Conservation (phyloP, 1,284 basidiomycete species). For the Lentinus polychrous region DNA sequence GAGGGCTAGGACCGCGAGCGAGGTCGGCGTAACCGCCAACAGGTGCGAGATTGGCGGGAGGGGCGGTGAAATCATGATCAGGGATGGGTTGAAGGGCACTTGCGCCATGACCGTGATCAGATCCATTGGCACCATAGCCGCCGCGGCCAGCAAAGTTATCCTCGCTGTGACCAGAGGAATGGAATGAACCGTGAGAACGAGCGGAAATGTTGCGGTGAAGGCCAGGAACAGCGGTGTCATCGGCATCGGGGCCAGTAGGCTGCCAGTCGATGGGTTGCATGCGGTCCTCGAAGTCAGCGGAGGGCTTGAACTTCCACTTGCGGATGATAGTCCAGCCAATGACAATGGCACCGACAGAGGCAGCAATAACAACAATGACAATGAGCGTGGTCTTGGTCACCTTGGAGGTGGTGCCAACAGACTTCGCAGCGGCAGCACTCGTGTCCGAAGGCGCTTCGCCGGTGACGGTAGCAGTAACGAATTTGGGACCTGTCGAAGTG, state of each 20-base stretch:
- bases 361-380: constrained; percentile 63
- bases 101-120: constrained; percentile 22
- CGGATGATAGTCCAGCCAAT: constrained; percentile 85
- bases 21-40: constrained; percentile 77
- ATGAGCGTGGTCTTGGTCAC: constrained; percentile 56
- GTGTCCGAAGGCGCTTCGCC: constrained; percentile 8
- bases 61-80: constrained; percentile 78
- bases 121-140: constrained; percentile 18
- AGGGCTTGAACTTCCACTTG: constrained; percentile 85
- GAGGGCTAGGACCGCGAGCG: constrained; percentile 56
- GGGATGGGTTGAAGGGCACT: constrained; percentile 39
- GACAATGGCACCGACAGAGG: constrained; percentile 57
- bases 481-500: constrained; percentile 11
- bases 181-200: constrained; percentile 57
- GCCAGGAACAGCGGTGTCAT: constrained; percentile 33
- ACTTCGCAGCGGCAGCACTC: constrained; percentile 10
- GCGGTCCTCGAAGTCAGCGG: constrained; percentile 73
- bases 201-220: constrained; percentile 49
- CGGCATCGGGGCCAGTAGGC: constrained; percentile 41
- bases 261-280: constrained; percentile 83
- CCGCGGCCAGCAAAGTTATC: constrained; percentile 26
- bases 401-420: constrained; percentile 16
- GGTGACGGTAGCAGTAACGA: constrained; percentile 12
- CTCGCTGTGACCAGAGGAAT: constrained; percentile 47
- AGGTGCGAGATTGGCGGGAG: constrained; percentile 42